Evolutionary conservation across 441 rosid genomes (phyloP).

Genomic region (Gossypium lobatum): DNA sequence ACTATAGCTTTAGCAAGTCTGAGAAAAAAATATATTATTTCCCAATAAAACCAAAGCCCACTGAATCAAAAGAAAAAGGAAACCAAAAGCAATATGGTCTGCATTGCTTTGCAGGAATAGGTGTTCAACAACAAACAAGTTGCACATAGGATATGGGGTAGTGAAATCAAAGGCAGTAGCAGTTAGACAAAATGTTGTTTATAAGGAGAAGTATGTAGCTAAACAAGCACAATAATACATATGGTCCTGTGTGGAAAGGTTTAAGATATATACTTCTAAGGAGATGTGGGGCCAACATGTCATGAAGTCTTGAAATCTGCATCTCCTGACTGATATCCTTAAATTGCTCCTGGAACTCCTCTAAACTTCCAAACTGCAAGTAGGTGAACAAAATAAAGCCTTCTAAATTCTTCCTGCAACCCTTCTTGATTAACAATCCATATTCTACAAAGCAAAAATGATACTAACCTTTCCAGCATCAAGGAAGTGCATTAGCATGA

Average conservation of each 20-base stretch:
- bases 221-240: not conserved
- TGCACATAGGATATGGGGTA: not conserved
- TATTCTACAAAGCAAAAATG: slow-evolving; percentile 11
- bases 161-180: not conserved
- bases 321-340: slow-evolving; percentile 97
- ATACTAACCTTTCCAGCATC: slow-evolving; percentile 95
- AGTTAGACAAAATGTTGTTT: not conserved
- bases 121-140: not conserved
- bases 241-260: slow-evolving; percentile 13
- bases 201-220: not conserved
- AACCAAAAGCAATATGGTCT: not conserved
- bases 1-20: not conserved
- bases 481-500: slow-evolving; percentile 99
- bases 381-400: slow-evolving; percentile 18
- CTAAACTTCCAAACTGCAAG: slow-evolving; percentile 87
- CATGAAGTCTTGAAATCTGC: slow-evolving; percentile 91
- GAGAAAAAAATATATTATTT: not conserved
- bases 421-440: slow-evolving; percentile 15
- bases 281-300: slow-evolving; percentile 95
- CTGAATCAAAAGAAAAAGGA: not conserved
- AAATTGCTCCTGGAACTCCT: slow-evolving; percentile 97
- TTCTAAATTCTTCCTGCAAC: slow-evolving; percentile 7
- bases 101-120: slow-evolving; percentile 1
- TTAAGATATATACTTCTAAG: slow-evolving; percentile 62
- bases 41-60: not conserved